Evolutionary conservation across 306 rosid genomes (phyloP).

Genomic region (Abrus precatorius): DNA sequence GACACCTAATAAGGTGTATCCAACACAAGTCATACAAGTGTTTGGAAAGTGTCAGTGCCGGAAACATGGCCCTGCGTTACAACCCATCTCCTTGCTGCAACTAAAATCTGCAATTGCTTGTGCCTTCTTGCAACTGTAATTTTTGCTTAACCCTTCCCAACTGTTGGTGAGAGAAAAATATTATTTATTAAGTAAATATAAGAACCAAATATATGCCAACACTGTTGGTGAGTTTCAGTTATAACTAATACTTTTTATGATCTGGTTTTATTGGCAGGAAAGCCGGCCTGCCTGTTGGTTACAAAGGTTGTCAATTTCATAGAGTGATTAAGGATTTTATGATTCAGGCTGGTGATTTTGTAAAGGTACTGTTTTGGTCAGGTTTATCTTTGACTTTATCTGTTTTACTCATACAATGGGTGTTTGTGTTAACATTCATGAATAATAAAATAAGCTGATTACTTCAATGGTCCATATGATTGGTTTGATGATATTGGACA

Average conservation of each 20-base stretch:
- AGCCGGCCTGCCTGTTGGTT: conserved; percentile 94
- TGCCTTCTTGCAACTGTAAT: conserved; percentile 12
- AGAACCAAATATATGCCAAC: conserved; percentile 10
- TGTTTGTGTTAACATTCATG: conserved; percentile 16
- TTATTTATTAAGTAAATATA: neutral
- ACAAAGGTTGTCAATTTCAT: conserved; percentile 95
- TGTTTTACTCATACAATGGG: conserved; percentile 19
- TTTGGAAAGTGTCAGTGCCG: too few species aligned
- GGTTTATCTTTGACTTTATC: conserved; percentile 11
- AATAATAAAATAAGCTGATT: conserved; percentile 1
- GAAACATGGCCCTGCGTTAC: too few species aligned
- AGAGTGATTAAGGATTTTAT: conserved; percentile 97
- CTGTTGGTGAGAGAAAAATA: neutral
- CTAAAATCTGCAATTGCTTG: neutral
- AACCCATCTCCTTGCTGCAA: neutral
- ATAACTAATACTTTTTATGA: conserved; percentile 6
- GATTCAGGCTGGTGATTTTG: conserved; percentile 96
- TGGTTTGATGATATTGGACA: conserved; percentile 4
- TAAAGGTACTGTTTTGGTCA: conserved; percentile 63
- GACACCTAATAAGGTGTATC: too few species aligned
- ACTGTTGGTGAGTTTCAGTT: neutral
- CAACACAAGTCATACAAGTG: too few species aligned
- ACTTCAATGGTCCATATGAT: conserved; percentile 4
- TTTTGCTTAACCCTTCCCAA: neutral
- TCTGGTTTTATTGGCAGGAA: conserved; percentile 64